Conservation (phyloP, 2,329 filamentous ascomycete species). For the Gnomoniopsis sp. region DNA sequence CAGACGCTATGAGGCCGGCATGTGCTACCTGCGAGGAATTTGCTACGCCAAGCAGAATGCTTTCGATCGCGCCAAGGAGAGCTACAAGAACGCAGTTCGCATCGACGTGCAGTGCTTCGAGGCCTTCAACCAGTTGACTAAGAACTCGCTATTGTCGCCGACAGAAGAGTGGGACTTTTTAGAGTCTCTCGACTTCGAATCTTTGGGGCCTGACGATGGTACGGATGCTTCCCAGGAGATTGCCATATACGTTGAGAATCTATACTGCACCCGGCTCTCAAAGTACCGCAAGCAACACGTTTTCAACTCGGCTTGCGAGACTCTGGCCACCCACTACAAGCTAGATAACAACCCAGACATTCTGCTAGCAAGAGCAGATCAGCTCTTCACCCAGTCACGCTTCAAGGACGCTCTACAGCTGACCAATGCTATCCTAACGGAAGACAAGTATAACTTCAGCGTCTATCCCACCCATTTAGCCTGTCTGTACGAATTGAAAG, state of each 20-base stretch:
- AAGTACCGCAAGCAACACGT: conserved; percentile 88
- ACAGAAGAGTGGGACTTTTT: conserved; percentile 89
- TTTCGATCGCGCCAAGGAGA: conserved; percentile 95
- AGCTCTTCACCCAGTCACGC: conserved; percentile 90
- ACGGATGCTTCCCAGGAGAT: conserved; percentile 69
- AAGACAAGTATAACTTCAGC: conserved; percentile 84
- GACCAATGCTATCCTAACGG: conserved; percentile 76
- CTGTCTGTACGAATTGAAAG: conserved; percentile 80
- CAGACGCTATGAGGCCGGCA: conserved; percentile 87
- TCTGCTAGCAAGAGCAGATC: conserved; percentile 82
- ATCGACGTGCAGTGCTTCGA: conserved; percentile 99
- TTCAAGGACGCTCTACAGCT: conserved; percentile 81
- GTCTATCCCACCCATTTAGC: conserved; percentile 90
- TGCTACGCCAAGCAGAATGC: conserved; percentile 97
- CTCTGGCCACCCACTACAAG: conserved; percentile 89
- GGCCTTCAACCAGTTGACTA: conserved; percentile 96
- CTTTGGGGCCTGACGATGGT: conserved; percentile 65
- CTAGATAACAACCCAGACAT: conserved; percentile 85
- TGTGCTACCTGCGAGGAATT: conserved; percentile 91
- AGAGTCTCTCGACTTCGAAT: conserved; percentile 85
- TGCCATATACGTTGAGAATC: conserved; percentile 88
- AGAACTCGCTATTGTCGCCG: conserved; percentile 83
- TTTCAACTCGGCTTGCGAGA: conserved; percentile 83
- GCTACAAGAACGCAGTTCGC: conserved; percentile 94
- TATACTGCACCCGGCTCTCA: conserved; percentile 91